Base-by-base conservation (phyloP, 2,329 filamentous ascomycete genomes). In the Cladophialophora psammophila region DNA sequence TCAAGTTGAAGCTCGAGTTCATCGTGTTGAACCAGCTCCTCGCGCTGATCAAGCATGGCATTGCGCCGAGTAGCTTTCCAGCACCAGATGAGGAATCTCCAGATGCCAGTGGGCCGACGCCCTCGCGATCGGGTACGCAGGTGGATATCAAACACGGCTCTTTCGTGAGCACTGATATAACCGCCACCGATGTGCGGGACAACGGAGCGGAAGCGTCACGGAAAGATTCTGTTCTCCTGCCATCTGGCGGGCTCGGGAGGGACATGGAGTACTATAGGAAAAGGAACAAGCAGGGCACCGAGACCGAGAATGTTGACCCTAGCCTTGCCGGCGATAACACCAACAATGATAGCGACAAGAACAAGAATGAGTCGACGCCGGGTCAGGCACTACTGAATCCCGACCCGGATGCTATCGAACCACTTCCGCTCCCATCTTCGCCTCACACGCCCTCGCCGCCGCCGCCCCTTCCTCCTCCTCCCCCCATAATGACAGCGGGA, bases 21-120 rank as follows among this genome's bases (percentile, higher is more conserved):
- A 57, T 57, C 35, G 55, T 57, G n/a, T n/a, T 57, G 34, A 57
- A 57, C 55, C 55, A 57, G 55, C 35, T 57, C 5, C 55, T 57
- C 32, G 55, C 55, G 12, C 18, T 57, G 55, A 57, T 57, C 55
- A 57, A 57, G 55, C 55, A 57, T 15, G 55, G 55, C 15, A 57
- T 57, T 18, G 55, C 55, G n/a, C 55, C 55, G 2, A 57, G 55
- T 34, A 57, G 55, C 55, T 57, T 57, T 18, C 55, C 55, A 5
- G 55, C 55, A 13, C 55, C 55, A 4, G 55, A 57, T 31, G 55
- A 57, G 31, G 56, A 59, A 15, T 59, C 56, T 18, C 56, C 56
- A 7, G 56, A 59, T 15, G 56, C 56, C 13, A 45, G n/a, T n/a
- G 56, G 56, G 5, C 56, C 20, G 40, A 42, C 36, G 20, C 56